Conservation (phyloP, 257 asterid genomes). For the Coffea canephora region DNA sequence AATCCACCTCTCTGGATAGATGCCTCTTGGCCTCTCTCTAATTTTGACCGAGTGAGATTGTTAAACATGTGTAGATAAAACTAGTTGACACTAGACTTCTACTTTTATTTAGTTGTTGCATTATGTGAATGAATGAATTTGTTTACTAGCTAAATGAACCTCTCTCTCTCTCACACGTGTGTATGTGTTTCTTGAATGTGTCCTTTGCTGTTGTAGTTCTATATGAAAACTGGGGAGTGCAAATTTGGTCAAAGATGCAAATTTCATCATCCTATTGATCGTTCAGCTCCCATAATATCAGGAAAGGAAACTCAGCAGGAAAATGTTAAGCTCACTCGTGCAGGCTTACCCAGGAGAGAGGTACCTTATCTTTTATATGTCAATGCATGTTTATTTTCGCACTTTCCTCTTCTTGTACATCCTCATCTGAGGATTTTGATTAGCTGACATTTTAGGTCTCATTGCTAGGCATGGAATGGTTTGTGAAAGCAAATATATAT, state of each 20-base stretch:
- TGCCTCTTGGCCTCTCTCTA: too few relatives aligned
- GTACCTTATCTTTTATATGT: slow-evolving; percentile 34
- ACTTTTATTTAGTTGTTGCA: neutral
- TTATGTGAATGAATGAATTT: neutral
- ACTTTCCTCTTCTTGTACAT: neutral
- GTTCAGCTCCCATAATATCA: slow-evolving; percentile 42
- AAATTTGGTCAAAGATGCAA: slow-evolving; percentile 77
- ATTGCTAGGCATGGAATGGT: neutral
- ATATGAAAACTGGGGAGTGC: slow-evolving; percentile 93
- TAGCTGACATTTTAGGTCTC: neutral
- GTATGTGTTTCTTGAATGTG: neutral
- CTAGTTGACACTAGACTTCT: neutral
- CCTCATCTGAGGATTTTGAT: neutral
- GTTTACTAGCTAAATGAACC: neutral
- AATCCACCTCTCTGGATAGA: neutral
- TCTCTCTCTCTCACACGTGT: neutral
- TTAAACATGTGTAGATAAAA: neutral
- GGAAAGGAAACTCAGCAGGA: slow-evolving; percentile 43
- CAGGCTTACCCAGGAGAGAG: slow-evolving; percentile 98
- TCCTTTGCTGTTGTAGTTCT: slow-evolving; percentile 48
- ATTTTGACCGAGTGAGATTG: neutral
- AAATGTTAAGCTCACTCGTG: slow-evolving; percentile 75
- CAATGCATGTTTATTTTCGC: neutral
- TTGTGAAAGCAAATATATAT: neutral
- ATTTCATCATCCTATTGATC: slow-evolving; percentile 90